phyloP scores from a whole-genome alignment of 768 basidiomycete genomes.

The Pilatotrama ljubarskyi region DNA sequence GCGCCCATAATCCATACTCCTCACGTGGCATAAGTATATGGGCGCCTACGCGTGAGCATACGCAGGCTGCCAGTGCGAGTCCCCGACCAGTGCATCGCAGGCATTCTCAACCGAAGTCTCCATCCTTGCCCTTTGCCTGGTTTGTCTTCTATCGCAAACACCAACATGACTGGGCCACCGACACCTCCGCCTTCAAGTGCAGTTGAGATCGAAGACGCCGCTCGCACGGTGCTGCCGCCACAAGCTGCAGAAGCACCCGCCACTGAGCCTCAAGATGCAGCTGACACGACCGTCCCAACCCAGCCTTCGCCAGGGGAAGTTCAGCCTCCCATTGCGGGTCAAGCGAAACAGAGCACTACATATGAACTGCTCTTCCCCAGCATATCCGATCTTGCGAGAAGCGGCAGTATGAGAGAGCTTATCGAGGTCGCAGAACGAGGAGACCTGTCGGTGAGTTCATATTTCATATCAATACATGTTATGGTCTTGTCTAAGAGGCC shows the following conservation, averaged over 20 bases:
- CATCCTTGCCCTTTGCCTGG: background rate
- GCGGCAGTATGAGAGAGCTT: conserved; percentile 44
- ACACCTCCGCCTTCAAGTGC: conserved; percentile 64
- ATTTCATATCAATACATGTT: background rate
- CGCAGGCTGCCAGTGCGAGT: no score
- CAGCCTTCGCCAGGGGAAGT: background rate
- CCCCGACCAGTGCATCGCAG: no score
- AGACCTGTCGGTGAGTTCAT: conserved; percentile 52
- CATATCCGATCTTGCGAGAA: conserved; percentile 46
- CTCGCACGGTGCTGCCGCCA: conserved; percentile 22
- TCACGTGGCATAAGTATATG: conserved; percentile 1
- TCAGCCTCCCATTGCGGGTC: background rate
- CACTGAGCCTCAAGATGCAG: background rate
- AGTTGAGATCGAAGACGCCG: conserved; percentile 56
- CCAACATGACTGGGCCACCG: conserved; percentile 59
- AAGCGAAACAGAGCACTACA: conserved; percentile 2
- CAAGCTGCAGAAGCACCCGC: conserved; percentile 8
- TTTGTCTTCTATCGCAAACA: no score
- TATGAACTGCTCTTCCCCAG: conserved; percentile 48
- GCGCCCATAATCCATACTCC: background rate
- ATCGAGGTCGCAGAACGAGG: conserved; percentile 49
- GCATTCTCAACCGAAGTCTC: background rate
- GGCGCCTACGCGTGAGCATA: conserved; percentile 6
- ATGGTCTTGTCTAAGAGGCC: background rate
- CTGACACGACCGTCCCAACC: background rate